A percentile compares a stretch with the other conserved stretches of the same genome.
phyloP scores from a whole-genome alignment of 2,329 filamentous ascomycete genomes.

The Microthyrium microscopicum region DNA sequence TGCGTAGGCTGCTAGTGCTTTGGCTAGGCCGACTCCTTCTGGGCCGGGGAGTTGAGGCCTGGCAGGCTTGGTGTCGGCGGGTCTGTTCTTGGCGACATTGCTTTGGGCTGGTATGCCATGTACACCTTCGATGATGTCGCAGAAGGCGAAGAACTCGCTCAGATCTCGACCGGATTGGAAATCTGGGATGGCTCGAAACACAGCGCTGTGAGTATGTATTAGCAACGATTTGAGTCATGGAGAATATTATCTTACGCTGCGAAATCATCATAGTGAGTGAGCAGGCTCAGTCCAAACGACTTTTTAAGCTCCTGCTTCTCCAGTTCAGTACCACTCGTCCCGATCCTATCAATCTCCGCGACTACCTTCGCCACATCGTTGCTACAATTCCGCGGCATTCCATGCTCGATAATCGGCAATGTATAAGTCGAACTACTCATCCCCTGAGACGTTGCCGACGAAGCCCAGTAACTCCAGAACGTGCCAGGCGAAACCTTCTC shows the following conservation, averaged over 20 bases:
- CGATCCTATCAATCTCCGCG: slow-evolving; percentile 27
- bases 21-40: slow-evolving; percentile 35
- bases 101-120: not conserved
- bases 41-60: slow-evolving; percentile 18
- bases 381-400: slow-evolving; percentile 43
- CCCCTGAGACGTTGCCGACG: slow-evolving; percentile 38
- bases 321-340: slow-evolving; percentile 14
- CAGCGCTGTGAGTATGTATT: too few species aligned
- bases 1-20: slow-evolving; percentile 37
- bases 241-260: slow-evolving; percentile 17
- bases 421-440: slow-evolving; percentile 44
- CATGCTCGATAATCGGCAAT: slow-evolving; percentile 35
- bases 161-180: too few species aligned
- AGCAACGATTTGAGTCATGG: slow-evolving; percentile 7
- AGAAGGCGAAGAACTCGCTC: slow-evolving; percentile 30
- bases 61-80: slow-evolving; percentile 13
- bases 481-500: slow-evolving; percentile 36
- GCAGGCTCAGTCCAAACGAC: slow-evolving; percentile 33
- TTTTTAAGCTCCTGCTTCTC: slow-evolving; percentile 30
- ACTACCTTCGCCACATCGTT: slow-evolving; percentile 34
- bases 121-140: slow-evolving; percentile 21
- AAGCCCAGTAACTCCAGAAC: slow-evolving; percentile 44
- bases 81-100: not conserved
- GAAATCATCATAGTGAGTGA: slow-evolving; percentile 37
- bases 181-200: too few species aligned